Conservation (phyloP, 306 rosid species). For the Begonia masoniana region DNA sequence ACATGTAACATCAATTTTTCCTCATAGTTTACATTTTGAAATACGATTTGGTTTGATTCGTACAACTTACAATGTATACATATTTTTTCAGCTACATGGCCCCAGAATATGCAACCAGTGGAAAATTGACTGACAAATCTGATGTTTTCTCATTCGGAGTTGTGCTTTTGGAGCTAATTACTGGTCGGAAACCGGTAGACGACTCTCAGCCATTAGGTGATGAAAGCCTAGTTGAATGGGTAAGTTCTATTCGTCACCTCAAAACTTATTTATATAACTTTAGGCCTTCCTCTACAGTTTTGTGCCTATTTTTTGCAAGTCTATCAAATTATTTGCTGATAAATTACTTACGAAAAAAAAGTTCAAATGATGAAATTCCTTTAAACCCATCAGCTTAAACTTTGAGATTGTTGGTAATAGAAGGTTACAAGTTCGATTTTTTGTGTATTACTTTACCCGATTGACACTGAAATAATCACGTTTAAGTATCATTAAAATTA, state of each 20-base stretch:
- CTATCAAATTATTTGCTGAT: background rate
- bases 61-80: background rate
- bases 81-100: background rate
- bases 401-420: background rate
- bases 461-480: no score
- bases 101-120: constrained; percentile 2
- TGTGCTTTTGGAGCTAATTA: constrained; percentile 2
- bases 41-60: no score
- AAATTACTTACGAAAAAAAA: no score
- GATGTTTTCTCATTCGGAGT: constrained; percentile 4
- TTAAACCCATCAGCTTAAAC: background rate
- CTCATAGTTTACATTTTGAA: no score
- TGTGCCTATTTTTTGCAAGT: background rate
- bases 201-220: background rate
- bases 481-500: no score
- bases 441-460: no score
- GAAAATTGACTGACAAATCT: background rate
- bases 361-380: background rate
- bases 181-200: background rate
- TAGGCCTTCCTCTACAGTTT: background rate
- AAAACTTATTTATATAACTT: no score
- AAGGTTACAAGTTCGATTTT: no score
- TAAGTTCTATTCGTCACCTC: background rate
- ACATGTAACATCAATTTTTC: no score
- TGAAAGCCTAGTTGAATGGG: constrained; percentile 3